Evolutionary conservation across 306 rosid species (phyloP), one percentile per base, ranked within the genome.

Genomic region (Nissolia schottii): DNA sequence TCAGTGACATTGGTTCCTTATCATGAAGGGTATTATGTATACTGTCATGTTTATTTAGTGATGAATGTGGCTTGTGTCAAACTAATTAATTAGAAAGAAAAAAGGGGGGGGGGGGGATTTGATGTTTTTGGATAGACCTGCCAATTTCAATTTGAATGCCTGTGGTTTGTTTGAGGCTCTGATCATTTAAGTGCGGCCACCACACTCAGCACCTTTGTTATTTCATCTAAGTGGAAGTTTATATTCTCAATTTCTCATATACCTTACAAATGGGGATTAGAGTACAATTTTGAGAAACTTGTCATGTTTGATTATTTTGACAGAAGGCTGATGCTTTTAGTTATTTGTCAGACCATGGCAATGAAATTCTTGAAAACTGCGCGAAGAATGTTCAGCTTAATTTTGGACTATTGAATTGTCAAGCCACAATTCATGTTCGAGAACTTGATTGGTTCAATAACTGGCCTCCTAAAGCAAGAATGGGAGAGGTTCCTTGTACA

Each of bases 401-500:
- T 81, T 73, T 75, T 67, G 84, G 80, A 71, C 59, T 82, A 48
- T 80, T 87, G 73, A 77, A 77, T 71, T 56, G 51, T 74, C 61
- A 61, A 79, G 92, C 87, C 57, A 55, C 76, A 46, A 70, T 89
- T 55, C 69, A 40, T 82, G 91, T 89, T 19, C 88, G 86, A 16
- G 96, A 91, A 55, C 95, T 94, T 69, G 92, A 94, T 80, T 94
- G 98, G 98, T 87, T 83, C 71, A 67, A 78, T 70, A 69, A 76
- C 28, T 94, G 96, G 94, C 98, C 97, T 75, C 96, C 98, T 62
- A 70, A 62, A 80, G 71, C 67, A 69, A 64, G 55, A 75, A 23
- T 13, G 31, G 85, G 74, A 77, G 88, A 86, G 77, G 64, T 80
- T 59, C 59, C 80, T 41, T 64, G 18, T 28, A 38, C 57, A 40